Conservation (phyloP, 768 basidiomycete genomes). For the Kwoniella newhampshirensis region DNA sequence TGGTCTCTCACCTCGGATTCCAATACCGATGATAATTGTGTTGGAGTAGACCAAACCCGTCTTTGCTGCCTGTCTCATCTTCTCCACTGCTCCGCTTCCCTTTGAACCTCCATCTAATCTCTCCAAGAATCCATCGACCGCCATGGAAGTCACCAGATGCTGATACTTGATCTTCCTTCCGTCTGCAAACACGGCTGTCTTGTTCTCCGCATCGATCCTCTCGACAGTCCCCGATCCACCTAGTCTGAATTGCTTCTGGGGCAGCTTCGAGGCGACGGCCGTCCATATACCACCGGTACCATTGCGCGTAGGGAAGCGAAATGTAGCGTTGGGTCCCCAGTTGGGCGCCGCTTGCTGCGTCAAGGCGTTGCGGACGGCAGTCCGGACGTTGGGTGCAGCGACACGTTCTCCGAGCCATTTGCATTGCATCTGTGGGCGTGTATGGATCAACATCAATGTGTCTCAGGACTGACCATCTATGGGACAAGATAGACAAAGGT, state of each 20-base stretch:
- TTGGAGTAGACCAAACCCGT: slow-evolving; percentile 51
- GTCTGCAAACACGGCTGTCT: slow-evolving; percentile 47
- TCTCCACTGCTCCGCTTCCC: slow-evolving; percentile 20
- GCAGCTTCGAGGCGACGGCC: slow-evolving; percentile 51
- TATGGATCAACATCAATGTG: neutral
- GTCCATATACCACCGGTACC: slow-evolving; percentile 56
- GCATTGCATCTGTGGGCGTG: slow-evolving; percentile 53
- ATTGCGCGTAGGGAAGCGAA: slow-evolving; percentile 54
- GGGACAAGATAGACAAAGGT: too few species aligned
- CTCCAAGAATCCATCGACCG: slow-evolving; percentile 49
- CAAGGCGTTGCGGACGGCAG: slow-evolving; percentile 53
- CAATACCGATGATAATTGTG: slow-evolving; percentile 55
- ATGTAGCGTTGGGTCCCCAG: slow-evolving; percentile 55
- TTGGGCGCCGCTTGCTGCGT: slow-evolving; percentile 53
- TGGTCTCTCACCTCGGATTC: slow-evolving; percentile 53
- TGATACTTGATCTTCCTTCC: slow-evolving; percentile 51
- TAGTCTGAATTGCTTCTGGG: slow-evolving; percentile 39
- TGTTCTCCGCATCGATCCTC: slow-evolving; percentile 43
- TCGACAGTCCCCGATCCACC: slow-evolving; percentile 38
- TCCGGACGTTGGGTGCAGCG: slow-evolving; percentile 53
- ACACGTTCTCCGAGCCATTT: slow-evolving; percentile 56
- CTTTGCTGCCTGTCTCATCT: slow-evolving; percentile 25
- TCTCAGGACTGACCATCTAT: neutral
- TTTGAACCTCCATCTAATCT: slow-evolving; percentile 36
- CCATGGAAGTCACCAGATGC: slow-evolving; percentile 52